Conservation (phyloP, 331 rosid genomes). For the Ulmus americana region DNA sequence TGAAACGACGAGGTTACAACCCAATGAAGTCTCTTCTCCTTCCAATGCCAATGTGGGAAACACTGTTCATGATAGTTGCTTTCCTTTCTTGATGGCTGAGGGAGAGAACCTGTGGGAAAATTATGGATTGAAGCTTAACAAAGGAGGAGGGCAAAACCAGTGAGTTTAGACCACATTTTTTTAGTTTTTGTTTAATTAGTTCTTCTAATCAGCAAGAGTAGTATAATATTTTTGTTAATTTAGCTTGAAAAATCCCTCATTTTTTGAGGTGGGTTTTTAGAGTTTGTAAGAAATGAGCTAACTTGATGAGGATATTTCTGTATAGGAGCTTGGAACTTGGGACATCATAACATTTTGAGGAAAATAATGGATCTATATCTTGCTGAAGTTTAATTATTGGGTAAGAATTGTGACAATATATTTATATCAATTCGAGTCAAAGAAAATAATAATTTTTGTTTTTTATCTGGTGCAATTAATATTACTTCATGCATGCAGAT, state of each 20-base stretch:
- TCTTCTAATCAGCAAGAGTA: too few relatives aligned
- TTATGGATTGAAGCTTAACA: conserved; percentile 64
- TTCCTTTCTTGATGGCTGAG: conserved; percentile 66
- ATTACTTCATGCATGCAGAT: conserved; percentile 25
- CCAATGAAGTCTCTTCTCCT: conserved; percentile 50
- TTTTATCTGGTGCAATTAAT: conserved; percentile 2
- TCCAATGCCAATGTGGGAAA: conserved; percentile 47
- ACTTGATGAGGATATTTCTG: conserved; percentile 29
- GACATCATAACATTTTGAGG: conserved; percentile 23
- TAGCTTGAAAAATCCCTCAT: neutral
- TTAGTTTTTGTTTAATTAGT: neutral
- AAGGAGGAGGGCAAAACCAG: conserved; percentile 46
- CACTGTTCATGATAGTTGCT: conserved; percentile 49
- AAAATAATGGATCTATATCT: conserved; percentile 34
- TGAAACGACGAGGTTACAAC: conserved; percentile 28
- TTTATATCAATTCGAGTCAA: conserved; percentile 2
- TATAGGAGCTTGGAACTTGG: conserved; percentile 31
- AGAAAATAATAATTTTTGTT: neutral
- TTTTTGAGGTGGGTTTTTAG: conserved; percentile 9
- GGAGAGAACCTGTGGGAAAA: conserved; percentile 80
- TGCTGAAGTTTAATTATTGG: conserved; percentile 9
- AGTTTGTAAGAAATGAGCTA: conserved; percentile 35
- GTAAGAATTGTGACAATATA: conserved; percentile 23
- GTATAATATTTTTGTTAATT: too few relatives aligned
- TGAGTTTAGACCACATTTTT: conserved; percentile 13